Evolutionary conservation across 768 basidiomycete species (phyloP), one percentile per base, ranked within the genome.

Genomic region (Termitomyces sp.): DNA sequence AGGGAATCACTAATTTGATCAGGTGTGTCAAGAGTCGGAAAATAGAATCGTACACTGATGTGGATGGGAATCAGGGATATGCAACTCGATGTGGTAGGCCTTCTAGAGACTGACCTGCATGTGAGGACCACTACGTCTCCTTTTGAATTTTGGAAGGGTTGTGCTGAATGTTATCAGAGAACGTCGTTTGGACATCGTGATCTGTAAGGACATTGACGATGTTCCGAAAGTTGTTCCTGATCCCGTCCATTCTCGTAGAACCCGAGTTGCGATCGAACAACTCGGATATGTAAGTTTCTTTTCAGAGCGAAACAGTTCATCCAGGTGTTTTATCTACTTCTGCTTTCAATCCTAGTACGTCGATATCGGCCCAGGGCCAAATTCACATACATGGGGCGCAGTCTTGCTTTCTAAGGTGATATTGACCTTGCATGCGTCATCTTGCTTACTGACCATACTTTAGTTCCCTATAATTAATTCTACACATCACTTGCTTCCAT

Each of bases 391-490:
- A 0, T 95, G 93, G 93, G 93, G 93, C 50, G 89, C 88, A 30
- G 85, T 80, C 5, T 75, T 95, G 2, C 74, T 95, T 2, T 91
- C 91, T 4, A 93, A 94, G 77, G 90, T 82, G 63, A 41, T 44
- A 35, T 23, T 6, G 5, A 14, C 23, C 30, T 26, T 33, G 23
- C 7, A 40, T 48, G 20, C 5, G 12, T 18, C 23, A 18, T 18
- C 40, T 55, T 20, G 13, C 30, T 14, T 16, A 30, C 40, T 38
- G 36, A 32, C 10, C n/a, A 30, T 50, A 8, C 23, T 48, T 5
- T 61, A 93, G 85, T 96, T 92, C 74, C 93, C 94, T 0, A 95
- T 96, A 68, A 78, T 95, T 65, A 86, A 86, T 64, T 89, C 92
- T 1, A 86, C 83, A 14, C 94, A 95, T 67, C 91, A 95, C 67